Evolutionary conservation across 2,329 filamentous ascomycete species (phyloP).

Genomic region (Parasarocladium wereldwijsianum): DNA sequence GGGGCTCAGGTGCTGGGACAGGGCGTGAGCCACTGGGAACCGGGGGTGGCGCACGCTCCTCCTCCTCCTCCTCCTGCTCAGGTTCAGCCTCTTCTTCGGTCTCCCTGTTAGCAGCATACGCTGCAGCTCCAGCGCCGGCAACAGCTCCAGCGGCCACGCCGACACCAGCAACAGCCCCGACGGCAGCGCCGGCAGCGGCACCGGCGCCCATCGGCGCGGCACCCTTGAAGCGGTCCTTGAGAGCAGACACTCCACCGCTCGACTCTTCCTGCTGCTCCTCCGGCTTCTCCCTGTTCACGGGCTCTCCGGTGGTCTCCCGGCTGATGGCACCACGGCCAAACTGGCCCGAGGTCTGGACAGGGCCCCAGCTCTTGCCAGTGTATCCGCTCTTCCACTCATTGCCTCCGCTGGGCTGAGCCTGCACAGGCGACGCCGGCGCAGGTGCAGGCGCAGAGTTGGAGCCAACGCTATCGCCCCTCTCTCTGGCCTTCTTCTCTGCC

Average conservation of each 20-base stretch:
- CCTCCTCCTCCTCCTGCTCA: constrained; percentile 53
- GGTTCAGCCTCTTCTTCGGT: constrained; percentile 41
- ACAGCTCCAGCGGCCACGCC: constrained; percentile 21
- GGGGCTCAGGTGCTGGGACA: constrained; percentile 37
- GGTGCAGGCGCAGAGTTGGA: constrained; percentile 26
- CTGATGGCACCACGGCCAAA: constrained; percentile 44
- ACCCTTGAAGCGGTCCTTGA: constrained; percentile 73
- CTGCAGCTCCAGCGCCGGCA: constrained; percentile 5
- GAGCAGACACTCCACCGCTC: constrained; percentile 52
- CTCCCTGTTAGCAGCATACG: constrained; percentile 24
- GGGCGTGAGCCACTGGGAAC: constrained; percentile 52
- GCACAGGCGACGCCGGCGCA: constrained; percentile 36
- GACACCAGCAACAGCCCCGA: constrained; percentile 10
- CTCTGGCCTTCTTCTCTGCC: constrained; percentile 90
- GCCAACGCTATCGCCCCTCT: constrained; percentile 37
- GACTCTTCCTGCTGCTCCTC: constrained; percentile 39
- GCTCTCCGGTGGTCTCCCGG: constrained; percentile 42
- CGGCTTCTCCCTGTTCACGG: constrained; percentile 19
- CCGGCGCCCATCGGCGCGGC: constrained; percentile 52
- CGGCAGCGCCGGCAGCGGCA: constrained; percentile 22
- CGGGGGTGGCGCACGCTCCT: constrained; percentile 66
- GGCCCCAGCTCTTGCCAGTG: constrained; percentile 74
- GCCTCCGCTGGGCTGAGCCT: constrained; percentile 56
- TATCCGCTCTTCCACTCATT: constrained; percentile 84
- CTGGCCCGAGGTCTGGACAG: constrained; percentile 56